Base-by-base conservation (phyloP, 2,329 filamentous ascomycete genomes). In the Fonsecaea pedrosoi region DNA sequence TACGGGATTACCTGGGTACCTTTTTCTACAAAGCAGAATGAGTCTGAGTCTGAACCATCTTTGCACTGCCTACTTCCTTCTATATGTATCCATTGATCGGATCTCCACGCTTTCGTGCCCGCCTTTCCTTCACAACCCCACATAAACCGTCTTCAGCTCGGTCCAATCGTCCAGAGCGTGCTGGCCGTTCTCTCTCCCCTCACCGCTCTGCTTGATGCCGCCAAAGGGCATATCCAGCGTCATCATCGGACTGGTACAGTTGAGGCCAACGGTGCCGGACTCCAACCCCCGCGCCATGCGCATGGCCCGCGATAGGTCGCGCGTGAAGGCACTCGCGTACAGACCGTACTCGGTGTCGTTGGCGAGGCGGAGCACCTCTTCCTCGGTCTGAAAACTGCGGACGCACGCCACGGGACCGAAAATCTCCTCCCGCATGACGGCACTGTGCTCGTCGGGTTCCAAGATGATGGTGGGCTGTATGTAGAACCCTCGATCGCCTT, bases 401-500 rank as follows among this genome's bases (percentile, higher is more conserved):
- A 90, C 77, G 0, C 88, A 88, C 0, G 90, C 80, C 40, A 91
- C 86, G 0, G 89, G 89, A 0, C 84, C 86, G 70, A 89, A 89
- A 8, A 86, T 83, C 73, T 89, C 87, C 69, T 89, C 86, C 37
- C 78, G 75, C 15, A 88, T 84, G 21, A 89, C 79, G 6, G 81
- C 83, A 84, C 87, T 86, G 71, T 79, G 73, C 66, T 85, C 82
- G 67, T 81, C 85, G 40, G 87, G 85, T 60, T 85, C 78, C 6
- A 82, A 84, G 77, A 87, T 87, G 71, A 88, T 81, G 7, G 86
- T 88, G 0, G 86, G 86, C 57, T 81, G 76, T 64, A 90, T 84
- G 77, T 89, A 90, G 80, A 87, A 89, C 12, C 88, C 88, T 72
- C 79, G 6, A 81, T 83, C 87, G 90, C 15, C 88, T 87, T 62